Conservation (phyloP, 768 basidiomycete genomes). For the Bullera alba region DNA sequence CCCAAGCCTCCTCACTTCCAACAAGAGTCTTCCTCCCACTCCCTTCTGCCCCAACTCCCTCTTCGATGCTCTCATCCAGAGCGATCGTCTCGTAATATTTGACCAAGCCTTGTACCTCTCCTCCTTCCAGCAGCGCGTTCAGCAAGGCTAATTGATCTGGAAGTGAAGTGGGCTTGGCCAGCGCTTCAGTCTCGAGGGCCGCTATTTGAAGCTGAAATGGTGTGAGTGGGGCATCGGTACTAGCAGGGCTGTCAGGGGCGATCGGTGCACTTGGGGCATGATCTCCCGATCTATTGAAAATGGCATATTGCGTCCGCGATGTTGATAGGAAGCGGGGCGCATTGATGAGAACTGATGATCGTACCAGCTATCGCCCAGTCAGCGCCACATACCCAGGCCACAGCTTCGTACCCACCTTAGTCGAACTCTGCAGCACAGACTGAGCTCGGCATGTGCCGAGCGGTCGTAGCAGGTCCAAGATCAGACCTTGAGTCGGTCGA, state of each 20-base stretch:
- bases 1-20: conserved; percentile 18
- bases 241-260: neutral
- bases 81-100: conserved; percentile 38
- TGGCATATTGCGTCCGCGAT: no score
- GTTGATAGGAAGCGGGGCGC: no score
- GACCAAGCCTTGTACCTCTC: conserved; percentile 18
- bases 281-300: no score
- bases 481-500: no score
- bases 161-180: conserved; percentile 16
- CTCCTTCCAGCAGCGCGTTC: conserved; percentile 25
- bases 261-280: no score
- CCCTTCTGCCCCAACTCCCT: conserved; percentile 2
- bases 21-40: conserved; percentile 16
- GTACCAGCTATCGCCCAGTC: no score
- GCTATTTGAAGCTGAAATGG: conserved; percentile 36
- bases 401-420: no score
- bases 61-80: conserved; percentile 6
- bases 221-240: conserved; percentile 15
- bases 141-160: conserved; percentile 30
- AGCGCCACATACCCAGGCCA: no score
- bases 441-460: no score
- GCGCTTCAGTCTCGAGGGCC: conserved; percentile 33
- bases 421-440: no score
- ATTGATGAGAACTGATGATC: no score
- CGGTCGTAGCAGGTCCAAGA: no score